Percentiles rank a stretch among this genome's conserved stretches.
phyloP scores from a whole-genome alignment of 768 basidiomycete genomes.

The Psilocybe azurescens region DNA sequence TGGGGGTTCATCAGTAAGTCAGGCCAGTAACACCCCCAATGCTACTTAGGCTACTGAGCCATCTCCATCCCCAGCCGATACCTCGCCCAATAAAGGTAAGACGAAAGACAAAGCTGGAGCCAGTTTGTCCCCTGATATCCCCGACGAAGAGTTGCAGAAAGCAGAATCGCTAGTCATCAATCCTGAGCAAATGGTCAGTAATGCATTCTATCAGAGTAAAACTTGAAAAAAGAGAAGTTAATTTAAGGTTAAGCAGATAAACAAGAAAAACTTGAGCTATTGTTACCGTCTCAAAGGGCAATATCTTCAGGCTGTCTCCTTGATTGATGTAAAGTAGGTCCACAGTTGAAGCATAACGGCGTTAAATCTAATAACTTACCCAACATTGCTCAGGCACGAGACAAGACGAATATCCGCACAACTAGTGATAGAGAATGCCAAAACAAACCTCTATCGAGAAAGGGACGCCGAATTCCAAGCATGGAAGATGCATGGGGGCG shows the following conservation, averaged over 20 bases:
- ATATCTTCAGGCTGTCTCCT: background rate
- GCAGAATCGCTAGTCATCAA: background rate
- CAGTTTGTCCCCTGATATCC: background rate
- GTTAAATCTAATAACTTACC: background rate
- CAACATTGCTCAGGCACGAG: background rate
- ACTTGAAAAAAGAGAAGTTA: background rate
- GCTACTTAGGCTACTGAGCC: background rate
- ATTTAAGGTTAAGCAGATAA: background rate
- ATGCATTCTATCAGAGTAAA: background rate
- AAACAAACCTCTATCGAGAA: background rate
- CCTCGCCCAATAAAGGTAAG: background rate
- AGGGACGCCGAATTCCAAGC: slow-evolving; percentile 1
- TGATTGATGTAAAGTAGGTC: background rate
- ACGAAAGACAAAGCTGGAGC: background rate
- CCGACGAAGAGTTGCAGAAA: background rate
- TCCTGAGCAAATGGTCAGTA: background rate
- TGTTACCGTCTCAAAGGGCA: background rate
- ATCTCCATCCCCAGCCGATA: background rate
- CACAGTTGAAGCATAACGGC: background rate
- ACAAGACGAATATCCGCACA: background rate
- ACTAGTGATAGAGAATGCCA: background rate
- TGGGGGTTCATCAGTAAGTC: background rate
- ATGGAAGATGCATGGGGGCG: slow-evolving; percentile 3
- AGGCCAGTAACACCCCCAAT: background rate
- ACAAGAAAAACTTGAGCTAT: background rate